These are phyloP conservation scores for Monosporozyma servazzii DNA, from an alignment of 805 yeast species.

Conservation along the genomic window DNA sequence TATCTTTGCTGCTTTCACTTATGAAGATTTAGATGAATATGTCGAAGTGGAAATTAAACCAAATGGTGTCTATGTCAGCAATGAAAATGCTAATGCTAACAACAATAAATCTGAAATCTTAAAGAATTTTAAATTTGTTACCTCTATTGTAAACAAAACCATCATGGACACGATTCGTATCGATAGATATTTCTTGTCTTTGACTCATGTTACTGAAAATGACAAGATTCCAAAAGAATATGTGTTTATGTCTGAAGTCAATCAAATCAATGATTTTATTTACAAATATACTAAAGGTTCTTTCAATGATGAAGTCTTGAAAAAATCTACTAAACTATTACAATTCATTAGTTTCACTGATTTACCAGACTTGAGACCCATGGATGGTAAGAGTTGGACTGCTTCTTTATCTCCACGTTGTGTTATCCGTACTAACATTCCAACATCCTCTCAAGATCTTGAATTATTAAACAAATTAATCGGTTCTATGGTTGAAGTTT, in stretches of 20 bases:
- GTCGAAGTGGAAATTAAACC: slow-evolving; percentile 52
- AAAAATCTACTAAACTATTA: slow-evolving; percentile 39
- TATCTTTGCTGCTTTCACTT: slow-evolving; percentile 46
- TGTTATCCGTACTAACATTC: slow-evolving; percentile 44
- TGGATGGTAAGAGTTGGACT: slow-evolving; percentile 42
- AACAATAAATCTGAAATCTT: slow-evolving; percentile 38
- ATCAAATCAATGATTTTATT: slow-evolving; percentile 66
- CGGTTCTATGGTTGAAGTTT: slow-evolving; percentile 46
- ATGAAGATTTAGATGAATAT: slow-evolving; percentile 45
- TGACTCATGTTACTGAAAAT: slow-evolving; percentile 75
- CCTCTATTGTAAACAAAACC: slow-evolving; percentile 77
- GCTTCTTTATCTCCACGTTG: slow-evolving; percentile 42
- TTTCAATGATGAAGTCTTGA: slow-evolving; percentile 35
- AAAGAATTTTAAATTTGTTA: slow-evolving; percentile 47
- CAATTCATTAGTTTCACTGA: slow-evolving; percentile 76
- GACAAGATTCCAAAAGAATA: slow-evolving; percentile 58
- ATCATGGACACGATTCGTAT: slow-evolving; percentile 71
- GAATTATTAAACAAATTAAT: slow-evolving; percentile 42
- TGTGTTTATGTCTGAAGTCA: slow-evolving; percentile 83
- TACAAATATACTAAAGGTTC: slow-evolving; percentile 3
- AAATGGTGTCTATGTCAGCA: slow-evolving; percentile 27
- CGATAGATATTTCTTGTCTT: slow-evolving; percentile 69
- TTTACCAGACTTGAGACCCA: slow-evolving; percentile 67
- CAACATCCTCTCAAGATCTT: slow-evolving; percentile 41
- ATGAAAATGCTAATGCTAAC: slow-evolving; percentile 20